Conservation (phyloP, 2,329 filamentous ascomycete genomes). For the Trichophyton equinum region DNA sequence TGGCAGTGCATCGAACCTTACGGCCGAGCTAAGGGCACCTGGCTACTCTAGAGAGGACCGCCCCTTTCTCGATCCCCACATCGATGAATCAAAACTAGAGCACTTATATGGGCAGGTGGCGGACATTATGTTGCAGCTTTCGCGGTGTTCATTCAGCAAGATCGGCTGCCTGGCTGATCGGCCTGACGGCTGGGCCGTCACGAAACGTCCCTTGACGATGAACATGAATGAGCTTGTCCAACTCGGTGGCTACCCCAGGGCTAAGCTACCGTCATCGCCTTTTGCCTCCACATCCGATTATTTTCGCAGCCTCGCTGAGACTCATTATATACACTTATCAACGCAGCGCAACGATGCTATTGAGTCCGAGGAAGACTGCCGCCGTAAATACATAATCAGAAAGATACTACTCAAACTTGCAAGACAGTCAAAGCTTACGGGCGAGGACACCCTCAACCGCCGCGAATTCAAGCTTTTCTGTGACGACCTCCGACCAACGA, state of each 20-base stretch:
- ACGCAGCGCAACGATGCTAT: slow-evolving; percentile 31
- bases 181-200: slow-evolving; percentile 19
- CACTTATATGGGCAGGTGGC: slow-evolving; percentile 32
- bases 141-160: slow-evolving; percentile 21
- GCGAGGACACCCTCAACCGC: slow-evolving; percentile 15
- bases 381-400: slow-evolving; percentile 14
- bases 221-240: slow-evolving; percentile 33
- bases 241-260: slow-evolving; percentile 17
- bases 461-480: slow-evolving; percentile 28
- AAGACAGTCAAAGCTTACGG: slow-evolving; percentile 4
- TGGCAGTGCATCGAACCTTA: slow-evolving; percentile 15
- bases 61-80: slow-evolving; percentile 24
- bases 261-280: slow-evolving; percentile 4
- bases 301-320: slow-evolving; percentile 28
- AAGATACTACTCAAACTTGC: slow-evolving; percentile 15
- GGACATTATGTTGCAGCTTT: slow-evolving; percentile 30
- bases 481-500: slow-evolving; percentile 28
- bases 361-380: slow-evolving; percentile 16
- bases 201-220: slow-evolving; percentile 27
- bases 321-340: slow-evolving; percentile 31
- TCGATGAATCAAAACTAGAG: slow-evolving; percentile 24
- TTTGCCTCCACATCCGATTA: slow-evolving; percentile 29
- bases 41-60: slow-evolving; percentile 15
- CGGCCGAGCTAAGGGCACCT: slow-evolving; percentile 20
- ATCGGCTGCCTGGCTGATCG: slow-evolving; percentile 31